These are phyloP conservation scores for Lachancea thermotolerans DNA, from an alignment of 805 yeast species.

Conservation along the genomic window DNA sequence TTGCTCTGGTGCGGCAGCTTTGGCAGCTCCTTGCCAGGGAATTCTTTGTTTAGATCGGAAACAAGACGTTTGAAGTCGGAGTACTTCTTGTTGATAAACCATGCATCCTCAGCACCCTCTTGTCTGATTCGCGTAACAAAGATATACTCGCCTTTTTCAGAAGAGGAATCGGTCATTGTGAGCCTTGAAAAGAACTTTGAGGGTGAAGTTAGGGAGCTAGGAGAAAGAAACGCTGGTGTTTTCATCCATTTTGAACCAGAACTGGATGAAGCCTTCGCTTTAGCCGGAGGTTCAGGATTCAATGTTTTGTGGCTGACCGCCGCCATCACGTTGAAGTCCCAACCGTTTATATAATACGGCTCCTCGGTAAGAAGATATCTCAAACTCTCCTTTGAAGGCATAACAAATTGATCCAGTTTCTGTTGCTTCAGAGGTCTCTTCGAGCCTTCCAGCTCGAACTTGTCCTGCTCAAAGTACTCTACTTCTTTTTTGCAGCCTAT, in stretches of 20 bases:
- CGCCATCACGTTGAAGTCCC: slow-evolving; percentile 61
- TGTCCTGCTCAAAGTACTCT: slow-evolving; percentile 37
- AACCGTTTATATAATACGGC: slow-evolving; percentile 42
- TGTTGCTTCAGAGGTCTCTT: slow-evolving; percentile 27
- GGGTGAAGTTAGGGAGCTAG: slow-evolving; percentile 10
- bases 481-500: slow-evolving; percentile 55
- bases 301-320: slow-evolving; percentile 34
- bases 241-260: slow-evolving; percentile 27
- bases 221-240: slow-evolving; percentile 19
- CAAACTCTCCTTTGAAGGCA: slow-evolving; percentile 37
- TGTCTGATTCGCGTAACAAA: slow-evolving; percentile 45
- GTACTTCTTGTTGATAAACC: slow-evolving; percentile 55
- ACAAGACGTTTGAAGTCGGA: slow-evolving; percentile 60
- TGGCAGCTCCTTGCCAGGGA: slow-evolving; percentile 65
- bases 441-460: slow-evolving; percentile 20
- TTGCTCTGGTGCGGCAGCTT: slow-evolving; percentile 51
- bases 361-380: slow-evolving; percentile 29
- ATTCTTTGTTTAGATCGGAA: slow-evolving; percentile 41
- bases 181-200: slow-evolving; percentile 25
- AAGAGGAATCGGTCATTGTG: slow-evolving; percentile 15
- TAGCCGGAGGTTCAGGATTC: background rate
- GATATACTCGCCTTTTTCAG: slow-evolving; percentile 25
- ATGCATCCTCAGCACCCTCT: slow-evolving; percentile 30
- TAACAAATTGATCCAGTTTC: slow-evolving; percentile 31
- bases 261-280: background rate